Base-by-base conservation (phyloP, 225 moss, liverwort and hornwort genomes). In the Pleurozium schreberi region DNA sequence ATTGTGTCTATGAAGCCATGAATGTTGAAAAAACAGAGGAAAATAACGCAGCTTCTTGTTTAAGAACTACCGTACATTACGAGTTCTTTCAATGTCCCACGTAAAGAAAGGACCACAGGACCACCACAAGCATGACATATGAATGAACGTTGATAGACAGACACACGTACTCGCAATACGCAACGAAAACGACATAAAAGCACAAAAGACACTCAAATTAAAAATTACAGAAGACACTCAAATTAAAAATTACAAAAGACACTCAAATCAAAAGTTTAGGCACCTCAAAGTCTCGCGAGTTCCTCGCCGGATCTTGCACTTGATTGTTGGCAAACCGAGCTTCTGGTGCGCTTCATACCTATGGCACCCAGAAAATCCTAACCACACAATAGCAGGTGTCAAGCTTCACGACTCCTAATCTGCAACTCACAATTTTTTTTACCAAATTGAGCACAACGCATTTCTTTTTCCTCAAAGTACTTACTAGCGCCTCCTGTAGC, bases 351-450 rank as follows among this genome's bases (percentile, higher is more conserved):
- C 98, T 92, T 98, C 98, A 88, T 91, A 98, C 84, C 98, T 90
- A 86, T 98, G 98, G 85, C 98, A 98, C 55, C 98, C 98, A 71
- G 98, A 98, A 90, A 98, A 98, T 23, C 98, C 98, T 98, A n/a
- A 90, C 76, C 83, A 87, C 75, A 75, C 84, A 65, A 68, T 40
- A 74, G 23, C 0, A 50, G 47, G 62, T 5, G 63, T 82, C 34
- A 82, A 63, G 47, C 16, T 47, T 81, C 62, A 61, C 12, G 34
- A 49, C 16, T 49, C 61, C 36, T 57, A 69, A 22, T 70, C 15
- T 43, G 74, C 73, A 73, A 25, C 36, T 36, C 22, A 14, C 31
- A 42, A 12, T 14, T 10, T 17, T 31, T 3, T 18, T 34, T 18
- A 3, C 17, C 17, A 59, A 47, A 45, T 73, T 60, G 27, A 42